Evolutionary conservation across 2,329 filamentous ascomycete genomes (phyloP), one percentile per base, ranked within the genome.

Genomic region (Aspergillus fischeri): DNA sequence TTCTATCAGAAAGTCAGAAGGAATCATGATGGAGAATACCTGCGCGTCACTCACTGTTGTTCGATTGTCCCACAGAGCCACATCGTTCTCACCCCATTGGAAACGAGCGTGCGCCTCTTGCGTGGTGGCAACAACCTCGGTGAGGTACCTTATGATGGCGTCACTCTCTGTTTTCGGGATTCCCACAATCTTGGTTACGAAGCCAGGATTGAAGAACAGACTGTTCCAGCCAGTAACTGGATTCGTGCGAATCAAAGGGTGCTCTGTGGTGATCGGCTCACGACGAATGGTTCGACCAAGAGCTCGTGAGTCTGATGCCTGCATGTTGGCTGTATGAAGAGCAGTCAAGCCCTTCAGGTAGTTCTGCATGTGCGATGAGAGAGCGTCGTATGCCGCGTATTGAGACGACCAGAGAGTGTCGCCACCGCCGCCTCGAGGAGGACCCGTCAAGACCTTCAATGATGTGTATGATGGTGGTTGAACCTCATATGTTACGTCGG

Each of bases 21-120:
- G 11, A 3, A 24, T 8, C n/a, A n/a, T 27, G 21, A 35, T 21
- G 21, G 38, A 24, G 20, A 7, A 6, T 14, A 29, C 14, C 21
- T 9, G 27, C 11, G 52, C 6, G 44, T 38, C 24, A 68, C 74
- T 65, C 67, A 84, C 80, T 49, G 77, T 80, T 41, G 80, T 74
- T 20, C 85, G 76, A 61, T 88, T 89, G 66, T 89, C 86, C 86
- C 86, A 89, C 57, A 89, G 80, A 0, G 85, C 85, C 1, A 90
- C 83, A 56, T 88, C 87, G 45, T 83, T 80, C 60, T 83, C 81
- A 47, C 80, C 78, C 86, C 86, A 88, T 62, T 82, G 80, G 66
- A 87, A 85, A 20, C 88, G 80, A 5, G 83, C 86, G 64, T 91
- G 87, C 58, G 88, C 78, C 70, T 92, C 89, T 45, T 88, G 86